phyloP scores from a whole-genome alignment of 2,329 filamentous ascomycete species.

The Claviceps monticola region DNA sequence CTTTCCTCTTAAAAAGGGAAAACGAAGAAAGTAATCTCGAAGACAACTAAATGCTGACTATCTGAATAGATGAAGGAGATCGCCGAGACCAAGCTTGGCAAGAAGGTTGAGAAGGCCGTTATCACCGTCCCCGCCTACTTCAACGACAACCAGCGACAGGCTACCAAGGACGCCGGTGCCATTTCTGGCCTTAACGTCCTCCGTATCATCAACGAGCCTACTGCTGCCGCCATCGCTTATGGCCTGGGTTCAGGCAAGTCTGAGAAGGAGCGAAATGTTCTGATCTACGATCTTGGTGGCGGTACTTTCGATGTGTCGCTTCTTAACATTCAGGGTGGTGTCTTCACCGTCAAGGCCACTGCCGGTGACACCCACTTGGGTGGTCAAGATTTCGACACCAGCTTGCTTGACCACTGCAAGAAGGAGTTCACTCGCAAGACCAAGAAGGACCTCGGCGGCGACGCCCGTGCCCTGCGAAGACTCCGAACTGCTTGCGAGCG shows the following conservation, averaged over 20 bases:
- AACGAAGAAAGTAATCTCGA: background rate
- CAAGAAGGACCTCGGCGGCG: constrained; percentile 69
- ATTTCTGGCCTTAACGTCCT: constrained; percentile 96
- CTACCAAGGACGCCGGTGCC: constrained; percentile 97
- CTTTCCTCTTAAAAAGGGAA: background rate
- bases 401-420: constrained; percentile 91
- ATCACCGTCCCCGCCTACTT: constrained; percentile 99
- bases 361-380: constrained; percentile 95
- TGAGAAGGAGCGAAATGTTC: constrained; percentile 94
- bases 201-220: constrained; percentile 99
- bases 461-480: constrained; percentile 86
- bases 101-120: constrained; percentile 98
- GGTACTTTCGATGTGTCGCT: constrained; percentile 99
- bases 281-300: constrained; percentile 99
- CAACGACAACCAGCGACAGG: constrained; percentile 99
- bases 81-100: constrained; percentile 93
- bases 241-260: constrained; percentile 92
- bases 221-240: constrained; percentile 94
- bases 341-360: constrained; percentile 98
- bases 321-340: constrained; percentile 96
- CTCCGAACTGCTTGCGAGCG: constrained; percentile 97
- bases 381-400: constrained; percentile 93
- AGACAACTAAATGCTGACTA: constrained; percentile 6
- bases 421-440: constrained; percentile 70
- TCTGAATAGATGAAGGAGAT: constrained; percentile 86